A percentile compares a stretch with the other conserved stretches of the same genome.
Evolutionary conservation across 306 rosid species (phyloP).

Genomic region (Quercus mongolica): DNA sequence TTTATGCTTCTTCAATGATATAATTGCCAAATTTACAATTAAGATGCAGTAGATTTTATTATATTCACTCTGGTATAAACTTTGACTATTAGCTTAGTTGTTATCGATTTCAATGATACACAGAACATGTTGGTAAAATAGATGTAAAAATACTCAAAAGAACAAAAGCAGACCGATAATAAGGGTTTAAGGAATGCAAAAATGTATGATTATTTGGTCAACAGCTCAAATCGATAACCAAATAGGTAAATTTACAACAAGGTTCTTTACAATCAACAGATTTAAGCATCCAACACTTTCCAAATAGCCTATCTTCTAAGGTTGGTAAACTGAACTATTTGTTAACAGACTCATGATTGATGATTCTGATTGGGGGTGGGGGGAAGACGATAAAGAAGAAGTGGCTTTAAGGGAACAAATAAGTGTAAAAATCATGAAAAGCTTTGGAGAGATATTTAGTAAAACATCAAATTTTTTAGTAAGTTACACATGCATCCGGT

Average conservation of each 20-base stretch:
- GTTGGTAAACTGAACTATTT: not conserved
- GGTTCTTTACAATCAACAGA: not conserved
- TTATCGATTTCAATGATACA: not conserved
- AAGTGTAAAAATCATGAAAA: not conserved
- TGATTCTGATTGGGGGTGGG: too few species aligned
- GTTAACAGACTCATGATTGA: not conserved
- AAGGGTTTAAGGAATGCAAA: not conserved
- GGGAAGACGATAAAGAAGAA: not conserved
- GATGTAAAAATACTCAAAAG: not conserved
- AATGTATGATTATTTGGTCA: not conserved
- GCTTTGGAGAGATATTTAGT: not conserved
- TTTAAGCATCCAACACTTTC: not conserved
- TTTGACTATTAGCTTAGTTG: not conserved
- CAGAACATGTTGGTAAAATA: not conserved
- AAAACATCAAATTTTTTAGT: not conserved
- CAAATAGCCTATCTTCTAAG: not conserved
- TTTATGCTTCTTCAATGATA: not conserved
- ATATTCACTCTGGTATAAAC: not conserved
- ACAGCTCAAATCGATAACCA: not conserved
- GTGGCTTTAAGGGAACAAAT: not conserved
- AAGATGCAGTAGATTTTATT: not conserved
- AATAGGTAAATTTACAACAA: not conserved
- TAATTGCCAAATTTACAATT: not conserved
- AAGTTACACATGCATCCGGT: too few species aligned
- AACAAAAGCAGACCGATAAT: not conserved